Conservation (phyloP, 129 eudicot genomes). For the Logfia minima region DNA sequence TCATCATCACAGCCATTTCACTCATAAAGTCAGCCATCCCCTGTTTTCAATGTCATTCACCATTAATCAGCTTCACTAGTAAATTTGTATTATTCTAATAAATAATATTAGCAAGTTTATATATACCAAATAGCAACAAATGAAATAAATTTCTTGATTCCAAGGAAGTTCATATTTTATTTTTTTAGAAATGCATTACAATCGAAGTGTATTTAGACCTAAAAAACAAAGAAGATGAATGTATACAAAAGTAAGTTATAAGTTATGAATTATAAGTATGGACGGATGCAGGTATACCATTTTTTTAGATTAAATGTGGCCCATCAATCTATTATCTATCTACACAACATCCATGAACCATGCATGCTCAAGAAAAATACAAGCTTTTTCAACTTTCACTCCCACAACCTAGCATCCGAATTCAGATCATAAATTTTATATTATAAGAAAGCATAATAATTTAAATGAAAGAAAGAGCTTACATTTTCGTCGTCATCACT, state of each 20-base stretch:
- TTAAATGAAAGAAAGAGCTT: constrained; percentile 18
- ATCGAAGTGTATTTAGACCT: neutral
- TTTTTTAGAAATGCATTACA: neutral
- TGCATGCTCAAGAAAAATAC: constrained; percentile 10
- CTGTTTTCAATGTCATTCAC: constrained; percentile 42
- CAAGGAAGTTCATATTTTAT: too few species aligned
- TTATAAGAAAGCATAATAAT: neutral
- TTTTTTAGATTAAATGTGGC: too few species aligned
- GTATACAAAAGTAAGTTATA: constrained; percentile 9
- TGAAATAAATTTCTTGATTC: too few species aligned
- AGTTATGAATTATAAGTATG: neutral
- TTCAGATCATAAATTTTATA: neutral
- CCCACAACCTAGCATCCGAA: neutral
- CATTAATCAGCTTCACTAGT: neutral
- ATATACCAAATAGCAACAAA: too few species aligned
- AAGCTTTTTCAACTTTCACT: constrained; percentile 1
- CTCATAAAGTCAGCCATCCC: constrained; percentile 84
- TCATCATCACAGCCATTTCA: constrained; percentile 86
- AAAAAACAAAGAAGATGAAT: neutral
- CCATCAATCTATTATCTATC: neutral
- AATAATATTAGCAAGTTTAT: neutral
- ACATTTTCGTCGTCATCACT: constrained; percentile 68
- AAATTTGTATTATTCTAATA: too few species aligned
- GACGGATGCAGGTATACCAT: neutral
- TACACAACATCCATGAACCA: neutral